These are phyloP conservation scores for Saccharomyces hybrid DNA, from an alignment of 1,139 yeast species.

Conservation along the genomic window DNA sequence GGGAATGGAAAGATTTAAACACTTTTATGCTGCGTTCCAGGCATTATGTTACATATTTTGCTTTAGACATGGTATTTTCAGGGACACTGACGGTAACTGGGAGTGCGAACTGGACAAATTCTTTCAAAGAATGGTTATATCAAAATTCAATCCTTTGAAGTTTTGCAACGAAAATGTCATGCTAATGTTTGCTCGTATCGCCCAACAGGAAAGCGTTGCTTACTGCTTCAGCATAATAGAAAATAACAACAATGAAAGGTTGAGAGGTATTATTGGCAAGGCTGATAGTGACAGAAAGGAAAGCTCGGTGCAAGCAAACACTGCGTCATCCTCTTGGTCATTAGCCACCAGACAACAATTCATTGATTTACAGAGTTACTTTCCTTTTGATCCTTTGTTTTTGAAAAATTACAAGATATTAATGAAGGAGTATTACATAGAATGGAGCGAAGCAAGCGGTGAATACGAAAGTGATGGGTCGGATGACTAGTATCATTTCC, in stretches of 20 bases:
- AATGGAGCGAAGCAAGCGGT: slow-evolving; percentile 65
- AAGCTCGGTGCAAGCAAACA: slow-evolving; percentile 33
- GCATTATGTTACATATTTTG: slow-evolving; percentile 86
- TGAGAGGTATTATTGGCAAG: slow-evolving; percentile 36
- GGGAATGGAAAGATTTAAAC: slow-evolving; percentile 72
- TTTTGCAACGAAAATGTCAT: slow-evolving; percentile 93
- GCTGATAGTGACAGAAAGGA: slow-evolving; percentile 12
- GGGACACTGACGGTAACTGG: slow-evolving; percentile 48
- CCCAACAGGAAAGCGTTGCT: slow-evolving; percentile 83
- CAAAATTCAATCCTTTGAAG: slow-evolving; percentile 87
- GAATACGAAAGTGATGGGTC: slow-evolving; percentile 55
- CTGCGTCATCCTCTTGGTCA: slow-evolving; percentile 26
- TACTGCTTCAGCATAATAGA: slow-evolving; percentile 92
- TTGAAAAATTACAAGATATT: slow-evolving; percentile 54
- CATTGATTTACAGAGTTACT: slow-evolving; percentile 81
- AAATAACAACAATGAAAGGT: slow-evolving; percentile 56
- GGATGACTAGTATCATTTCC: slow-evolving; percentile 21
- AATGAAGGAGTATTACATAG: slow-evolving; percentile 55
- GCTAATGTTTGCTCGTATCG: slow-evolving; percentile 84
- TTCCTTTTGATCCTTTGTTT: slow-evolving; percentile 90
- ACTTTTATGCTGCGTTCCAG: slow-evolving; percentile 90
- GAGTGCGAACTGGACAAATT: slow-evolving; percentile 77
- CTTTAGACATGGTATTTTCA: slow-evolving; percentile 64
- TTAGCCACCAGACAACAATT: slow-evolving; percentile 62
- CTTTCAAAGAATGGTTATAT: slow-evolving; percentile 76